Evolutionary conservation across 1,139 yeast species (phyloP).

Genomic region (Meyerozyma smithsonii): DNA sequence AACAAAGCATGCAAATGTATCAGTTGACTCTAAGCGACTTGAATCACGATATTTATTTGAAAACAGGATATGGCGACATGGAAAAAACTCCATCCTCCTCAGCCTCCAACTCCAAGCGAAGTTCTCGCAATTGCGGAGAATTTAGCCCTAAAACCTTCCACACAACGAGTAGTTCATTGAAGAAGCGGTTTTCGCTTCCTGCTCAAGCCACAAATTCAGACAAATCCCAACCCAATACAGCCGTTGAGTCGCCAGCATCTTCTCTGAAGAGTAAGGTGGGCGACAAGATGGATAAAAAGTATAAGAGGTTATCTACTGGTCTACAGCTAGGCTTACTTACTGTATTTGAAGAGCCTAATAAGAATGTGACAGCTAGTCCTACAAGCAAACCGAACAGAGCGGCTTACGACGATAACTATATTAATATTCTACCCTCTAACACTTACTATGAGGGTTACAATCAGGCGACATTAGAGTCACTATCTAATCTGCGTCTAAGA

Average conservation of each 20-base stretch:
- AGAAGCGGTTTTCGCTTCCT: constrained; percentile 27
- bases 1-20: constrained; percentile 27
- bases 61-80: constrained; percentile 2
- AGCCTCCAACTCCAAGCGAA: constrained; percentile 13
- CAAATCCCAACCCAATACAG: constrained; percentile 6
- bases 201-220: constrained; percentile 5
- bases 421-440: constrained; percentile 22
- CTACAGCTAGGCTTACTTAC: constrained; percentile 38
- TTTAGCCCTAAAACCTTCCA: constrained; percentile 38
- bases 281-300: constrained; percentile 18
- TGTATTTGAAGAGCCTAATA: constrained; percentile 31
- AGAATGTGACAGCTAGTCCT: constrained; percentile 2
- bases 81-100: constrained; percentile 10
- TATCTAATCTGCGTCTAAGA: constrained; percentile 10
- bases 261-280: constrained; percentile 7
- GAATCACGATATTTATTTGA: constrained; percentile 18
- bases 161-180: constrained; percentile 20
- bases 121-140: constrained; percentile 17
- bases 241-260: constrained; percentile 8
- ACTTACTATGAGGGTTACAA: constrained; percentile 27
- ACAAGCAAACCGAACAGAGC: constrained; percentile 7
- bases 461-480: constrained; percentile 31
- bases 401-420: constrained; percentile 27
- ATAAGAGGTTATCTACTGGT: constrained; percentile 35
- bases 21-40: constrained; percentile 26